Evolutionary conservation across 345 rosid species (phyloP), one percentile per base, ranked within the genome.

Genomic region (Dimocarpus longan): DNA sequence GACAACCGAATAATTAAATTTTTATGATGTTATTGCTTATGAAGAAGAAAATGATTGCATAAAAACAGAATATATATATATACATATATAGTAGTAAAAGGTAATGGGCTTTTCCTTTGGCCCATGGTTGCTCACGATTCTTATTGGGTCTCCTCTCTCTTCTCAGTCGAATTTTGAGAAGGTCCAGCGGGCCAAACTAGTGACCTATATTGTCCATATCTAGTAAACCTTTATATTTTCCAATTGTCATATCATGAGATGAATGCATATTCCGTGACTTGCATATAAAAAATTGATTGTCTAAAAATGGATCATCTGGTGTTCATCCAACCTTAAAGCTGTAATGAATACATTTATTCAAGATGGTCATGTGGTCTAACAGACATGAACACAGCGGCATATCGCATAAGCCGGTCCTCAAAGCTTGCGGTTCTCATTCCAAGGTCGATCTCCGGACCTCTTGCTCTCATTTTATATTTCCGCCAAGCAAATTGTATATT

Each of bases 371-470:
- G 97, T 28, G 97, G 97, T 79, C 91, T 86, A 21, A 93, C 72
- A 56, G 97, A 91, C 97, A 91, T 87, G 85, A 91, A 93, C 88
- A 89, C 87, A 0, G 98, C 96, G 7, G 96, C 98, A 84, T 92
- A 93, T 69, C 88, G 92, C 65, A 85, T 83, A 10, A 93, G 85
- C 56, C 88, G 80, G 12, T 89, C 88, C 28, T 91, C 94, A 28
- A 79, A 79, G 19, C 89, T 75, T 24, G 85, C 82, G 15, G 65
- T 81, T 24, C 80, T 88, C 21, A 78, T 78, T 43, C 65, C 88
- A 78, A 88, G 87, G 7, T 24, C 4, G 79, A 76, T 83, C 88
- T 85, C 68, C 0, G 87, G 89, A 71, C 89, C 89, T 70, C 86
- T 74, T 4, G 86, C 82, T 89, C 94, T 90, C 83, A 70, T 85